Evolutionary conservation across 106 monocot genomes (phyloP), one percentile per base, ranked within the genome.

Genomic region (Phalaenopsis equestris): DNA sequence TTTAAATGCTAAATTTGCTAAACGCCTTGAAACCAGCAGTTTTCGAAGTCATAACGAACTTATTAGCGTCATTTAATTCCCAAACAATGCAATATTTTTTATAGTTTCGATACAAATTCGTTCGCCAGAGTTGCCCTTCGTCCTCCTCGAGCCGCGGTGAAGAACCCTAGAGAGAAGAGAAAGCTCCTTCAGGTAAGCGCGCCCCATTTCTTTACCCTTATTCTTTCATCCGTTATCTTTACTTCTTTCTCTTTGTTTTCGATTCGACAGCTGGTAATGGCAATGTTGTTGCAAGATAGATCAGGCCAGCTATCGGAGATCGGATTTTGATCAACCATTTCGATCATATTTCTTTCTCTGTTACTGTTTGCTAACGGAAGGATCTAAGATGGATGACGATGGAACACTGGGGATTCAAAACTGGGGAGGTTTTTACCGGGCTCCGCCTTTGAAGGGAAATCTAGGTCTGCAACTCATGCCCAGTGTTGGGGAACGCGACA

Each of bases 391-490:
- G 95, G 95, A 92, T 47, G 89, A 89, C 4, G 89, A 92, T 48
- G 90, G 90, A 2, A 79, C 82, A n/a, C 79, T 94, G 65, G 89
- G 86, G 52, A 84, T 86, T 39, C 82, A 86, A 74, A 78, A 83
- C 78, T 92, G 95, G 90, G 84, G 87, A 17, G 81, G 85, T 14
- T 92, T 84, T 83, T 95, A 86, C 55, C n/a, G 49, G 11, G 85
- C 86, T 5, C 84, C 76, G 48, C 84, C 86, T 18, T 30, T 81
- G 38, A 91, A 84, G 77, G 84, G 87, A 45, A 90, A 78, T 77
- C 79, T 93, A n/a, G 91, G 89, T 52, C 82, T 95, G 75, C 92
- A 91, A 82, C 85, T 95, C 42, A 95, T 95, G 92, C 83, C 95
- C 16, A 77, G 82, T 7, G 79, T 86, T 19, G 73, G 77, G 10